A percentile compares a stretch with the other conserved stretches of the same genome.
Evolutionary conservation across 2,329 filamentous ascomycete species (phyloP).

Genomic region (Chaetomium sp.): DNA sequence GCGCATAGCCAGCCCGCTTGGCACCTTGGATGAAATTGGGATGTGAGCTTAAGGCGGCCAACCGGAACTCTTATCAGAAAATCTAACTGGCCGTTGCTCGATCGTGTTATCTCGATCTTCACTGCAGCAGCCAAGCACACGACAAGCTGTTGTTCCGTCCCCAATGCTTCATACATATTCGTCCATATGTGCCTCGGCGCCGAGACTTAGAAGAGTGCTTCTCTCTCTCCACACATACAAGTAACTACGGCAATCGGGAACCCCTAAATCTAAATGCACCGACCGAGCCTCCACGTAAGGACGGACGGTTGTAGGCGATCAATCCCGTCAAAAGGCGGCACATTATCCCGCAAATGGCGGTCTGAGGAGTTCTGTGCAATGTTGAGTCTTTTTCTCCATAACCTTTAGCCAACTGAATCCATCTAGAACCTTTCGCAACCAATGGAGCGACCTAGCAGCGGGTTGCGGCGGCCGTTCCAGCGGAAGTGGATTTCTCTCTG

Average conservation of each 20-base stretch:
- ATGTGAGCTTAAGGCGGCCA: slow-evolving; percentile 28
- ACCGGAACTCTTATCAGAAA: slow-evolving; percentile 20
- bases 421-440: background rate
- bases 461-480: slow-evolving; percentile 4
- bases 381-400: slow-evolving; percentile 23
- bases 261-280: slow-evolving; percentile 10
- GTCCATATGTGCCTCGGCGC: no score
- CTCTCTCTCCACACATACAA: background rate
- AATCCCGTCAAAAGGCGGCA: background rate
- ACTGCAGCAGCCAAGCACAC: slow-evolving; percentile 7
- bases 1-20: slow-evolving; percentile 30
- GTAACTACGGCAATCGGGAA: slow-evolving; percentile 14
- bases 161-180: no score
- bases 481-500: background rate
- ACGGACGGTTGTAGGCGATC: slow-evolving; percentile 14
- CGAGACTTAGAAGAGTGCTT: slow-evolving; percentile 17
- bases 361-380: slow-evolving; percentile 22
- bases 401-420: slow-evolving; percentile 17
- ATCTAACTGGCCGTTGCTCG: slow-evolving; percentile 7
- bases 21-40: slow-evolving; percentile 36
- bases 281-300: background rate
- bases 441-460: background rate
- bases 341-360: slow-evolving; percentile 33
- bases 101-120: slow-evolving; percentile 18
- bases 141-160: slow-evolving; percentile 7